Base-by-base conservation (phyloP, 495 filamentous ascomycete species). In the Haplographium delicatum region DNA sequence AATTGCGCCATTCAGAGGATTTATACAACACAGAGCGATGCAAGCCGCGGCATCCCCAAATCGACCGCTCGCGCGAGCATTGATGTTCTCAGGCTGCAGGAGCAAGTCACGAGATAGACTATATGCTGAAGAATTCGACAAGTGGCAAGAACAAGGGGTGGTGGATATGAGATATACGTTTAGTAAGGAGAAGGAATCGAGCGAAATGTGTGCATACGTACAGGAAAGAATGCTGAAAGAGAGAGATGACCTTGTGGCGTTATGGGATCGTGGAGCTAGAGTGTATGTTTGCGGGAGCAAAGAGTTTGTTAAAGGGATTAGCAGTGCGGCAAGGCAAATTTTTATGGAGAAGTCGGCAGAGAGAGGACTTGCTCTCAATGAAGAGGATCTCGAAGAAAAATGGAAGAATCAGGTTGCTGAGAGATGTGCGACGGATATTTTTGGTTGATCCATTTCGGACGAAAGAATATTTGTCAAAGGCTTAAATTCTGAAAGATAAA, bases 1-100 rank as follows among this genome's bases (percentile, higher is more conserved):
- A 0, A 61, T 81, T 15, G 77, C 75, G 0, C 77, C 77, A 1
- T 79, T 81, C 66, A 70, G 76, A 2, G 76, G 75, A 9, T 81
- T 81, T 54, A 46, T 78, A n/a, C 69, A 77, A 62, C 72, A 80
- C 42, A 75, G 77, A 9, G 73, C 66, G 0, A 62, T 66, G 41
- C 62, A 61, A 20, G 65, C 70, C 47, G 65, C 62, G n/a, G 63
- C 65, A 1, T 9, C 39, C 6, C 39, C 20, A 23, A 68, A 67
- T 2, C 57, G 65, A 16, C 76, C 75, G 20, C 56, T 75, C 0
- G 74, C 68, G 5, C 68, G 53, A 16, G 75, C 74, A 1, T 26
- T 80, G 7, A 58, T 81, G 4, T 79, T 74, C 53, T 48, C 72
- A 6, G 77, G 77, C n/a, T 78, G 75, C 46, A 69, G 73, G 10